Evolutionary conservation across 2,329 filamentous ascomycete species (phyloP), one percentile per base, ranked within the genome.

Genomic region (Botrytis sinoallii): DNA sequence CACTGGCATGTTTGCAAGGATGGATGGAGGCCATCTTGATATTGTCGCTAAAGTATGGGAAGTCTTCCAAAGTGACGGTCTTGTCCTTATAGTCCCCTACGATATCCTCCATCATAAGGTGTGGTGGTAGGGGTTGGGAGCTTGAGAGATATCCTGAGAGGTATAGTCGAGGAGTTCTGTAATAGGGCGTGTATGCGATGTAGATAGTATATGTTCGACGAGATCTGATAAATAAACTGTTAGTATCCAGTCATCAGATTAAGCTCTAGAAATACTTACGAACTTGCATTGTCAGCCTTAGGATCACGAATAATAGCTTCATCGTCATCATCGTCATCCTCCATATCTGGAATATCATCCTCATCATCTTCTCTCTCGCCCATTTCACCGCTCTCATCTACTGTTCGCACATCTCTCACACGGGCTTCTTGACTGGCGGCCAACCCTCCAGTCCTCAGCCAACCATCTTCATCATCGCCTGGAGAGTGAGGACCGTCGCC

Each of bases 31-130:
- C 96, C 89, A 98, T 99, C 86, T 98, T 97, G 81, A 98, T 90
- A 79, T 91, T 91, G 80, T 93, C 92, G 77, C 93, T 92, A 82
- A 97, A 96, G 85, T 97, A 98, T 65, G 94, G 94, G 81, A 99
- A 99, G 83, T 98, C 94, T 82, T 99, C 96, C 74, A 98, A 90
- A 2, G 96, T 99, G 75, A 99, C 96, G 0, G 96, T 99, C 87
- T 99, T 99, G 85, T 97, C 94, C 82, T 97, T 97, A 86, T 97
- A 97, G 85, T 97, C 94, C 75, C 95, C 94, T 52, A 97, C 93
- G 73, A 97, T 97, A 82, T 97, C 94, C 83, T 97, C 93, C 93
- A 97, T 97, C 94, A 97, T 97, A 70, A 91, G 86, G 70, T 92
- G 88, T 4, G 94, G 94, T 5, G 92, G 89, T 0, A 97, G 90